These are phyloP conservation scores for Phaeosphaeria sp. DNA, from an alignment of 2,329 filamentous ascomycete genomes.

Conservation along the genomic window DNA sequence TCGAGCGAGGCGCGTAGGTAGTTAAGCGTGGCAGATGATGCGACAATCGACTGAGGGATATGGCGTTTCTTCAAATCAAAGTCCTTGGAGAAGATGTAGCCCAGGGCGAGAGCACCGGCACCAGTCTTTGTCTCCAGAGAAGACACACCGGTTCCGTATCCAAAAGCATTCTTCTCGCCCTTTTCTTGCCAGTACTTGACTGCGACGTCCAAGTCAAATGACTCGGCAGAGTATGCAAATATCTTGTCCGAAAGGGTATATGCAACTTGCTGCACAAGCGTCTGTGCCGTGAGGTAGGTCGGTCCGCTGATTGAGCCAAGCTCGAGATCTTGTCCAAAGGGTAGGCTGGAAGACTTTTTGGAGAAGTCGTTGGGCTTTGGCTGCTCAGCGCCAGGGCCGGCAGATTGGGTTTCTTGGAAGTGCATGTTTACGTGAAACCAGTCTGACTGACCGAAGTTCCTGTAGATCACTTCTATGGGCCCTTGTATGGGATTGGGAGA, in stretches of 20 bases:
- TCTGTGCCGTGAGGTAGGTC: conserved; percentile 91
- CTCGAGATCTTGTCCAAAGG: conserved; percentile 60
- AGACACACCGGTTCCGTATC: conserved; percentile 78
- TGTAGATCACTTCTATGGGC: background rate
- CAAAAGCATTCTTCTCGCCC: conserved; percentile 79
- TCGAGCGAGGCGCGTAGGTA: conserved; percentile 85
- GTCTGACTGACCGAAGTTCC: conserved; percentile 16
- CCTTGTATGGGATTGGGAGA: background rate
- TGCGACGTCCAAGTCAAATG: conserved; percentile 87
- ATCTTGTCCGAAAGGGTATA: conserved; percentile 96
- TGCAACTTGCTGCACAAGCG: conserved; percentile 92
- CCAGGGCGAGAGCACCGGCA: conserved; percentile 88
- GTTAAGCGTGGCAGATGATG: conserved; percentile 80
- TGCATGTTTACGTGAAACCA: conserved; percentile 39
- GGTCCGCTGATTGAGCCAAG: conserved; percentile 75
- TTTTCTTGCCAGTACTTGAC: conserved; percentile 76
- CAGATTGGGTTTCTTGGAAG: conserved; percentile 46
- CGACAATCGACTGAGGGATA: conserved; percentile 88
- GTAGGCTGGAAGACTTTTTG: conserved; percentile 56
- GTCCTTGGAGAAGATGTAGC: conserved; percentile 97
- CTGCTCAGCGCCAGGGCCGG: conserved; percentile 44
- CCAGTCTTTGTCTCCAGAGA: conserved; percentile 86
- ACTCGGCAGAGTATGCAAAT: conserved; percentile 94
- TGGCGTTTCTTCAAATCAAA: conserved; percentile 91
- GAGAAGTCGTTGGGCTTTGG: conserved; percentile 42